phyloP scores from a whole-genome alignment of 176 grass and related monocot genomes.

The Zoysia pacifica region DNA sequence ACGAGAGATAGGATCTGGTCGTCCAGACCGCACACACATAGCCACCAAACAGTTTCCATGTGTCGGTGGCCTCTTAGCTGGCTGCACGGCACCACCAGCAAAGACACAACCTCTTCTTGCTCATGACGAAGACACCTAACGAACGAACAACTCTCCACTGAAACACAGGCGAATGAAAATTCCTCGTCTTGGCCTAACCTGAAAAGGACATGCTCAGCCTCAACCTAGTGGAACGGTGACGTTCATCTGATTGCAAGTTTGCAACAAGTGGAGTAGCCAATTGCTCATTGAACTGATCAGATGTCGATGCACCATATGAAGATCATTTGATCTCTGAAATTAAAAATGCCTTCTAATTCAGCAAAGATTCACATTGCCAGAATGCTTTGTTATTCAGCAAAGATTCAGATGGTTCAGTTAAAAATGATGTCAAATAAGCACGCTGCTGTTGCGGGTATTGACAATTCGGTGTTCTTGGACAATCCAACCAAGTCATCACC shows the following conservation, averaged over 20 bases:
- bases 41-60: neutral
- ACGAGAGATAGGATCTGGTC: too few relatives aligned
- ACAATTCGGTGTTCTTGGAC: too few relatives aligned
- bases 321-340: too few relatives aligned
- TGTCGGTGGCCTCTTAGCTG: constrained; percentile 7
- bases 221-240: neutral
- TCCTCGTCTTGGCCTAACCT: neutral
- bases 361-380: too few relatives aligned
- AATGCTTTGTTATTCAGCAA: too few relatives aligned
- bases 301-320: too few relatives aligned
- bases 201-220: neutral
- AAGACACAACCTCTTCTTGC: neutral
- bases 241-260: neutral
- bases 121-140: constrained; percentile 14
- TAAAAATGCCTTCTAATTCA: too few relatives aligned
- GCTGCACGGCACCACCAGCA: constrained; percentile 8
- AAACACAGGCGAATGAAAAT: neutral
- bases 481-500: too few relatives aligned
- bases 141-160: neutral
- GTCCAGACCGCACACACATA: too few relatives aligned
- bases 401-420: too few relatives aligned
- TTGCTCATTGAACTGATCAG: neutral
- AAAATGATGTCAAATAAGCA: too few relatives aligned
- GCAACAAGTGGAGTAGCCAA: neutral
- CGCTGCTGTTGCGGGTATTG: too few relatives aligned